phyloP scores from a whole-genome alignment of 306 rosid species.

The Citrullus mucosospermus region DNA sequence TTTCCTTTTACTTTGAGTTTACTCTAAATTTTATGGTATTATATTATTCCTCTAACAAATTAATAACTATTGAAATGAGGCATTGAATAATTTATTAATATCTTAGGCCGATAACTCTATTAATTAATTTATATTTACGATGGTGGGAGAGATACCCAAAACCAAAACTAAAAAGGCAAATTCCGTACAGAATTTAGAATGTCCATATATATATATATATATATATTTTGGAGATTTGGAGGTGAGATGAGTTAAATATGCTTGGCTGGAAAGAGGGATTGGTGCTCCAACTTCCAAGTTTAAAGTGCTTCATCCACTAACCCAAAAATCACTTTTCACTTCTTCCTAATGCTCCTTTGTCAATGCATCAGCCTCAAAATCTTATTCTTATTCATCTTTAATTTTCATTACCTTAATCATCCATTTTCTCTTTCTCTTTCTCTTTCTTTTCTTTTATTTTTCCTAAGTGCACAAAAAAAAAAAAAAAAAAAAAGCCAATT shows the following conservation, averaged over 20 bases:
- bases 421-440: neutral
- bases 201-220: neutral
- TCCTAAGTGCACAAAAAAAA: neutral
- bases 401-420: constrained; percentile 12
- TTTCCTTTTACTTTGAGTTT: too few relatives aligned
- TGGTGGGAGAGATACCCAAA: neutral
- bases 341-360: neutral
- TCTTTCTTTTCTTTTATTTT: neutral
- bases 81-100: too few relatives aligned
- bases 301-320: constrained; percentile 42
- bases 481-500: neutral
- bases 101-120: too few relatives aligned
- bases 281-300: neutral
- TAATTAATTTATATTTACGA: too few relatives aligned
- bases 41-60: too few relatives aligned
- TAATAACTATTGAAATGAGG: too few relatives aligned
- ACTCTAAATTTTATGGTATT: too few relatives aligned
- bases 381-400: neutral
- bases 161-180: neutral
- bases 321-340: neutral
- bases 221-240: too few relatives aligned
- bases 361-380: neutral
- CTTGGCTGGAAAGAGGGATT: constrained; percentile 21
- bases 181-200: neutral
- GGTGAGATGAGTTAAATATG: constrained; percentile 19